Conservation (phyloP, 202 grass and related monocot species). For the Saccharum hybrid region DNA sequence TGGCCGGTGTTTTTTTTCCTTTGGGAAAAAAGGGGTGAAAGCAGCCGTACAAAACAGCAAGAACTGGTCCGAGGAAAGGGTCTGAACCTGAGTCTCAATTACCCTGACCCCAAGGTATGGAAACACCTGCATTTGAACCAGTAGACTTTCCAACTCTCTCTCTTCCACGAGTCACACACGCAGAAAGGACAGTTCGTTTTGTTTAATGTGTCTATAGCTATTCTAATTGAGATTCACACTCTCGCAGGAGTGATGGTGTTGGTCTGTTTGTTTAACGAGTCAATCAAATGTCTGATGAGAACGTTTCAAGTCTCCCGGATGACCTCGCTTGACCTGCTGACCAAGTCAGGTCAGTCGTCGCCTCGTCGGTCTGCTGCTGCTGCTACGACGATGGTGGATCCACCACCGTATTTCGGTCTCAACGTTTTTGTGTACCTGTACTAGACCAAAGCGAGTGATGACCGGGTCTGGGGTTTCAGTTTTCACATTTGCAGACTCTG, state of each 20-base stretch:
- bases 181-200: not conserved
- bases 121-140: slow-evolving; percentile 28
- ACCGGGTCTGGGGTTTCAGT: not conserved
- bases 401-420: not conserved
- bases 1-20: not conserved
- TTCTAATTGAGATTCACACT: not conserved
- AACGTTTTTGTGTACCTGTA: not conserved
- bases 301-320: not conserved
- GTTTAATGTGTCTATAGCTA: too few relatives aligned
- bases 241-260: not conserved
- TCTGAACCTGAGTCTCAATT: not conserved
- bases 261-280: slow-evolving; percentile 12
- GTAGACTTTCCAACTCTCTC: too few relatives aligned
- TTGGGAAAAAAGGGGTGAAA: not conserved
- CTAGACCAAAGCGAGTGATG: too few relatives aligned
- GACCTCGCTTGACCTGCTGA: slow-evolving; percentile 35
- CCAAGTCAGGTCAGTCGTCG: slow-evolving; percentile 3
- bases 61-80: not conserved
- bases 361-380: not conserved
- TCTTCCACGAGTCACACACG: not conserved
- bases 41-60: slow-evolving; percentile 1
- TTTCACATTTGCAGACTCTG: not conserved
- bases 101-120: not conserved
- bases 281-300: not conserved
- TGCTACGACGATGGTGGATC: not conserved